Evolutionary conservation across 352 stramenopile species (phyloP).

Genomic region (Phytopythium sindhum): DNA sequence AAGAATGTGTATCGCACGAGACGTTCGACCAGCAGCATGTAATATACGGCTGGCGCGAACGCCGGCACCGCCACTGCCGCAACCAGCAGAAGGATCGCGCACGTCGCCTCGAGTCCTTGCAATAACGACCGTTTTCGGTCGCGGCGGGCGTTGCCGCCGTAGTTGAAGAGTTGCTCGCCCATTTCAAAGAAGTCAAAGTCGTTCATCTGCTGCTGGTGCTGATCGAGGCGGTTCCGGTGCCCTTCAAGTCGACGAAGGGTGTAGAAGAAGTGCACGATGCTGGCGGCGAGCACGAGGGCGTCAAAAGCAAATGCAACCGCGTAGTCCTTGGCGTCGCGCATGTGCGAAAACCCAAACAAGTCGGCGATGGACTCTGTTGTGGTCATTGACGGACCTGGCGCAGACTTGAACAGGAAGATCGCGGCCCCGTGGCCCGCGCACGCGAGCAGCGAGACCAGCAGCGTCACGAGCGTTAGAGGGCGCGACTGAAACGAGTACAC

Average conservation of each 20-base stretch:
- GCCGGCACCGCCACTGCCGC: conserved; percentile 58
- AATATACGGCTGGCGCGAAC: conserved; percentile 51
- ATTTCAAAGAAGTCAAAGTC: conserved; percentile 65
- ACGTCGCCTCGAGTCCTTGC: conserved; percentile 41
- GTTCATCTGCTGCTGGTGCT: conserved; percentile 26
- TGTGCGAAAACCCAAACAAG: conserved; percentile 44
- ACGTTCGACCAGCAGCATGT: conserved; percentile 48
- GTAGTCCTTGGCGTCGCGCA: conserved; percentile 30
- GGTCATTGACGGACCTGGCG: neutral
- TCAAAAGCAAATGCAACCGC: conserved; percentile 58
- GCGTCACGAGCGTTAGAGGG: conserved; percentile 34
- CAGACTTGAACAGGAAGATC: conserved; percentile 15
- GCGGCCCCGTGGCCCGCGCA: conserved; percentile 44
- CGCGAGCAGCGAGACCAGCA: conserved; percentile 40
- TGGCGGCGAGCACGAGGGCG: conserved; percentile 49
- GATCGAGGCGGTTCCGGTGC: conserved; percentile 9
- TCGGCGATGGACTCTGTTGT: conserved; percentile 17
- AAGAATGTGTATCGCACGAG: conserved; percentile 72
- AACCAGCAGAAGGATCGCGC: conserved; percentile 51
- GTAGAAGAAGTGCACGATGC: conserved; percentile 61
- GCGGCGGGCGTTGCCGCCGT: conserved; percentile 19
- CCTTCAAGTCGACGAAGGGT: conserved; percentile 35
- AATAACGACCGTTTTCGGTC: conserved; percentile 26
- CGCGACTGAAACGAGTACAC: conserved; percentile 64
- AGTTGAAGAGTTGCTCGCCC: conserved; percentile 36